Conservation (phyloP, 306 rosid genomes). For the Vigna unguiculata region DNA sequence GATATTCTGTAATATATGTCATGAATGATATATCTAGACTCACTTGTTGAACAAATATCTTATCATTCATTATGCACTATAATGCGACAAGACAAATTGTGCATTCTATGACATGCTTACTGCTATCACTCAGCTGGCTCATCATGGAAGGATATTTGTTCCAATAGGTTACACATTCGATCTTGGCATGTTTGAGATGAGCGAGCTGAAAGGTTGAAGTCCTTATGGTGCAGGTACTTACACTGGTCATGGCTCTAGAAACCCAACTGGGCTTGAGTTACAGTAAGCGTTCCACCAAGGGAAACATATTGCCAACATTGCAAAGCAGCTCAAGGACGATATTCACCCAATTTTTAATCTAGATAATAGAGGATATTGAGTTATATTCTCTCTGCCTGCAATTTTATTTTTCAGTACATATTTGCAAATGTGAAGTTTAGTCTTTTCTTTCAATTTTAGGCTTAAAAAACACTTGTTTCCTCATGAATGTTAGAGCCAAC, state of each 20-base stretch:
- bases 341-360: neutral
- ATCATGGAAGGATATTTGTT: slow-evolving; percentile 77
- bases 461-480: neutral
- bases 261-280: slow-evolving; percentile 69
- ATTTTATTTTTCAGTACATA: neutral
- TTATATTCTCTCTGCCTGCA: neutral
- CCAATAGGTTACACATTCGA: slow-evolving; percentile 80
- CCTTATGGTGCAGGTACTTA: slow-evolving; percentile 81
- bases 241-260: slow-evolving; percentile 75
- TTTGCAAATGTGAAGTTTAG: slow-evolving; percentile 11
- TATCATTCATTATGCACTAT: neutral
- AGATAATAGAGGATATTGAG: neutral
- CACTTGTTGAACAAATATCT: neutral
- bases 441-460: slow-evolving; percentile 14
- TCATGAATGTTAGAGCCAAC: neutral
- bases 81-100: neutral
- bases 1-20: neutral
- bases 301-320: slow-evolving; percentile 61
- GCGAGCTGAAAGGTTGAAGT: slow-evolving; percentile 69
- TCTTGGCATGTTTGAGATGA: slow-evolving; percentile 81
- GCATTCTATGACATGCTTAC: slow-evolving; percentile 63
- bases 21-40: neutral
- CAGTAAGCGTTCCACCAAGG: slow-evolving; percentile 82
- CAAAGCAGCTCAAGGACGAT: slow-evolving; percentile 71
- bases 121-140: slow-evolving; percentile 76